A percentile compares a stretch with the other conserved stretches of the same genome.
phyloP scores from a whole-genome alignment of 345 rosid genomes.

The Psidium guajava region DNA sequence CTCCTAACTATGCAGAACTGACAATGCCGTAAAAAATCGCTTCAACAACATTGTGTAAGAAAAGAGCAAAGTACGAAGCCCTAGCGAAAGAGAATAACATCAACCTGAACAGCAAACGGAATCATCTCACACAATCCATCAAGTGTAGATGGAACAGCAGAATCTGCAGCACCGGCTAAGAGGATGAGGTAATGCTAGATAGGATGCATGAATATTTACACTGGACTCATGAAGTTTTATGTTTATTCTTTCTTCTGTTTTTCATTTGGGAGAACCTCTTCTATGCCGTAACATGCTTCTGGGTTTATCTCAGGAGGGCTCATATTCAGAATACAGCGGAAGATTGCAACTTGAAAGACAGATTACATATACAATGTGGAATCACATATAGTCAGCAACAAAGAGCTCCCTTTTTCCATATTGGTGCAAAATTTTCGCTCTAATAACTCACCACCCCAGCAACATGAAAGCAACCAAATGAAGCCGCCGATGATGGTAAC shows the following conservation, averaged over 20 bases:
- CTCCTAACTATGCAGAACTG: constrained; percentile 48
- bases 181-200: constrained; percentile 33
- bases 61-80: constrained; percentile 93
- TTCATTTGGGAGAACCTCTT: not conserved
- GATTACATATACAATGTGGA: constrained; percentile 39
- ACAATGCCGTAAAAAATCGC: constrained; percentile 95
- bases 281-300: not conserved
- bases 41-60: constrained; percentile 96
- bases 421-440: constrained; percentile 26
- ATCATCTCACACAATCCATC: constrained; percentile 31
- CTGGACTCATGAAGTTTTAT: not conserved
- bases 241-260: not conserved
- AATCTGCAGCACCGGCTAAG: constrained; percentile 35
- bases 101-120: constrained; percentile 69
- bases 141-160: constrained; percentile 24
- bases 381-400: constrained; percentile 27
- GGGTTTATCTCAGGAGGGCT: constrained; percentile 38
- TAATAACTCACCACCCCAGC: not conserved
- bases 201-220: not conserved
- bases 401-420: constrained; percentile 55
- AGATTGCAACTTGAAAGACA: constrained; percentile 29
- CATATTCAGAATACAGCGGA: constrained; percentile 41
- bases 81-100: constrained; percentile 65
- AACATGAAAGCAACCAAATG: not conserved
- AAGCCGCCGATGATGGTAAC: not conserved